Percentiles rank a stretch among this genome's conserved stretches.
These are phyloP conservation scores for Aspergillus piperis DNA, from an alignment of 2,329 filamentous ascomycete species.

Conservation along the genomic window DNA sequence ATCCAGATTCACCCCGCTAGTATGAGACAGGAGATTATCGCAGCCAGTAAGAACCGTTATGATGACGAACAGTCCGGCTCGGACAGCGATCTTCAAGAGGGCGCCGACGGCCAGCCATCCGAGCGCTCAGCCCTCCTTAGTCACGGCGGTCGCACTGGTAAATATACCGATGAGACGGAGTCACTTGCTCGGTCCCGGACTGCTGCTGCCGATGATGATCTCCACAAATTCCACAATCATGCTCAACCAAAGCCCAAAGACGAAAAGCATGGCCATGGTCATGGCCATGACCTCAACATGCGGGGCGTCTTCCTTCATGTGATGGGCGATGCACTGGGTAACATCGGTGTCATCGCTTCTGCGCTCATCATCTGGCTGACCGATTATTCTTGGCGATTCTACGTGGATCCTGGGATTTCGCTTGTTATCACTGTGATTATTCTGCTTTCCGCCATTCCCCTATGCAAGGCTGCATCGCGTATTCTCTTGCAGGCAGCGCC, in stretches of 20 bases:
- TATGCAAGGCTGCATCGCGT: constrained; percentile 60
- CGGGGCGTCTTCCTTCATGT: constrained; percentile 69
- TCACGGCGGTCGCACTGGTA: constrained; percentile 44
- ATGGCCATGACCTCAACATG: constrained; percentile 78
- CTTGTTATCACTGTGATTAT: constrained; percentile 86
- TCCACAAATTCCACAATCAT: constrained; percentile 77
- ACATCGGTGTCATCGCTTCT: constrained; percentile 56
- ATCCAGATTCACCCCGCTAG: constrained; percentile 85
- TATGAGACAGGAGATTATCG: constrained; percentile 90
- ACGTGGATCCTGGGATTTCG: constrained; percentile 89
- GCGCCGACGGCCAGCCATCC: constrained; percentile 52
- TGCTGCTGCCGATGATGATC: constrained; percentile 33
- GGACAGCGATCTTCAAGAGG: constrained; percentile 56
- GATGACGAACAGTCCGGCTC: constrained; percentile 58
- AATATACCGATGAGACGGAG: constrained; percentile 36
- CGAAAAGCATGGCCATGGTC: constrained; percentile 55
- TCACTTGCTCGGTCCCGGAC: constrained; percentile 13
- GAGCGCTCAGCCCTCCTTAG: constrained; percentile 43
- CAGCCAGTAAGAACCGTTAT: constrained; percentile 68
- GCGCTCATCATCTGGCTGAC: constrained; percentile 91
- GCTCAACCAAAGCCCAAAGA: constrained; percentile 64
- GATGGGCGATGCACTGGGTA: constrained; percentile 51
- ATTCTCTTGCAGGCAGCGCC: constrained; percentile 94
- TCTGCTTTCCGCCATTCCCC: constrained; percentile 53
- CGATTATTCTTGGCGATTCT: constrained; percentile 75